These are phyloP conservation scores for Sugiyamaella castrensis DNA, from an alignment of 1,139 yeast genomes.

Conservation along the genomic window DNA sequence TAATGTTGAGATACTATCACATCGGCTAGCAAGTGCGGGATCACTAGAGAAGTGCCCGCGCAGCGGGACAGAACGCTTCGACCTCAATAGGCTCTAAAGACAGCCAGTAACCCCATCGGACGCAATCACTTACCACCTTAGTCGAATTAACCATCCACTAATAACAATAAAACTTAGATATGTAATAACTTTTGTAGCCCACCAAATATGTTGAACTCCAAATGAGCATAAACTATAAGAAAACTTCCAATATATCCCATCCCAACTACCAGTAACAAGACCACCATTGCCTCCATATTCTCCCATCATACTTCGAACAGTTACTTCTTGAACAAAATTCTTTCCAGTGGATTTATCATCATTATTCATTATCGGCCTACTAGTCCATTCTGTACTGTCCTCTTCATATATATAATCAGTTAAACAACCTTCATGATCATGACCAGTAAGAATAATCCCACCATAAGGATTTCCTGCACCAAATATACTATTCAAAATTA, in stretches of 20 bases:
- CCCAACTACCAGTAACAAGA: slow-evolving; percentile 66
- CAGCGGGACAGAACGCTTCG: background rate
- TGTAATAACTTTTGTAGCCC: slow-evolving; percentile 67
- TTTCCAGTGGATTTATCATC: background rate
- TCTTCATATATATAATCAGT: slow-evolving; percentile 47
- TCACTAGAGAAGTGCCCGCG: too few species aligned
- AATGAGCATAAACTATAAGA: slow-evolving; percentile 73
- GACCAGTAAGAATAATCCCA: slow-evolving; percentile 88
- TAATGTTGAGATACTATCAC: too few species aligned
- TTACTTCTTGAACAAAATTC: slow-evolving; percentile 60
- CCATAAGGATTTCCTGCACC: slow-evolving; percentile 42
- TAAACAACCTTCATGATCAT: slow-evolving; percentile 94
- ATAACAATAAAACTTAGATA: slow-evolving; percentile 1
- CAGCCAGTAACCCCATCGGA: too few species aligned
- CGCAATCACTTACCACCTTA: too few species aligned
- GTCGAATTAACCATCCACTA: background rate
- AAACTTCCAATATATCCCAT: slow-evolving; percentile 58
- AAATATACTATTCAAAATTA: slow-evolving; percentile 66
- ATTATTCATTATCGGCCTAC: slow-evolving; percentile 44
- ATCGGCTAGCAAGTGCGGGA: too few species aligned
- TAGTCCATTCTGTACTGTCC: slow-evolving; percentile 31
- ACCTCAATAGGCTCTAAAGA: too few species aligned
- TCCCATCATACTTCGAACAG: slow-evolving; percentile 95
- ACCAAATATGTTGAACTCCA: slow-evolving; percentile 91
- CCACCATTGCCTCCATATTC: slow-evolving; percentile 91